phyloP scores from a whole-genome alignment of 140 eudicot species.

The Ambrosia hybrid region DNA sequence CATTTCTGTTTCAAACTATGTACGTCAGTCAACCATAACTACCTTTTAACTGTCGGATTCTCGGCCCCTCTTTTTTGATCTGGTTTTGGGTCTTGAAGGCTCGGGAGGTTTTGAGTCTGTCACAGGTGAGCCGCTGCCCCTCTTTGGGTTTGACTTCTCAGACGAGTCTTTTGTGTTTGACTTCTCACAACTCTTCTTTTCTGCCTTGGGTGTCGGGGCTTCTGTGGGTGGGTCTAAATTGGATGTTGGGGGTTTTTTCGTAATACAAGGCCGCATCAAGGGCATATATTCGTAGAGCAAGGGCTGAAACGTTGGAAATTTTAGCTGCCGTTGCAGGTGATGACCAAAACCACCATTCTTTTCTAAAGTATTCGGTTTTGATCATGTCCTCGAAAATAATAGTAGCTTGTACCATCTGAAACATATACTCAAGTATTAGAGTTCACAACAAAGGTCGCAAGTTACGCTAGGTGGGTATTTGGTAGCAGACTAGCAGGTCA shows the following conservation, averaged over 20 bases:
- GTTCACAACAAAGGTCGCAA: no score
- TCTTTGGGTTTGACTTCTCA: slow-evolving; percentile 34
- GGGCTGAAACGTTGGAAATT: slow-evolving; percentile 72
- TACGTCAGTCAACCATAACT: slow-evolving; percentile 11
- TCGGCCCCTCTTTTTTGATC: slow-evolving; percentile 57
- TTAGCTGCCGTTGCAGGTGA: slow-evolving; percentile 86
- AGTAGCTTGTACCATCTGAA: slow-evolving; percentile 61
- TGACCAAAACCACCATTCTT: slow-evolving; percentile 97
- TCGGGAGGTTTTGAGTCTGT: slow-evolving; percentile 43
- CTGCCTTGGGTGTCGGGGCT: slow-evolving; percentile 32
- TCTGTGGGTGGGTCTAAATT: slow-evolving; percentile 28
- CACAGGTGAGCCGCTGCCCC: slow-evolving; percentile 5
- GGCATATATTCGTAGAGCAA: slow-evolving; percentile 73
- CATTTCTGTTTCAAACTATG: slow-evolving; percentile 4
- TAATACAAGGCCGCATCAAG: slow-evolving; percentile 75
- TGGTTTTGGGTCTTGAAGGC: slow-evolving; percentile 47
- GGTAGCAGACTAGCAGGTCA: no score
- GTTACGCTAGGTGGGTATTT: no score
- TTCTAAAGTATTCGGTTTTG: slow-evolving; percentile 52
- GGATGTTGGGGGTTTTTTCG: slow-evolving; percentile 41
- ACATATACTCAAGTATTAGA: background rate
- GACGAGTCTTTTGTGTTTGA: slow-evolving; percentile 30
- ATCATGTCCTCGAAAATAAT: slow-evolving; percentile 64
- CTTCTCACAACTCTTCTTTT: slow-evolving; percentile 38
- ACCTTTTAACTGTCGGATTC: slow-evolving; percentile 41